phyloP scores from a whole-genome alignment of 805 yeast genomes.

The Barnettozyma sucrosica region DNA sequence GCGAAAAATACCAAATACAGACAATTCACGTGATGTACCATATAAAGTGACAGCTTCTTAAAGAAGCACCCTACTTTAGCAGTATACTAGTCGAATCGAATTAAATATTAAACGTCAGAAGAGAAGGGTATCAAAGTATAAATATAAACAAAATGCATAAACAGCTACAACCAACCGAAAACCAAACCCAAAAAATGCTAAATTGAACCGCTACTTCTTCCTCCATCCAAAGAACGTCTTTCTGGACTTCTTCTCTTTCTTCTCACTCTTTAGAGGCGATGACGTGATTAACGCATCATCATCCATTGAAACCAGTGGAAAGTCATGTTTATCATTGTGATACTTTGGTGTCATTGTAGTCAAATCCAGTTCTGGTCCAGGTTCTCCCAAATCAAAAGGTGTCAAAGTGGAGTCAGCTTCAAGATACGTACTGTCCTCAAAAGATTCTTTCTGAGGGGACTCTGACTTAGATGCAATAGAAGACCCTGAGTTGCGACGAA shows the following conservation, averaged over 20 bases:
- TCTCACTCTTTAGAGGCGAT: background rate
- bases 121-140: background rate
- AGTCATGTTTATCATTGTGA: constrained; percentile 67
- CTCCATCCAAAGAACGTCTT: constrained; percentile 15
- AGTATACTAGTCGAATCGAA: background rate
- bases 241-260: constrained; percentile 5
- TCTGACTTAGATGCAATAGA: constrained; percentile 6
- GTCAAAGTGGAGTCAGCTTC: constrained; percentile 23
- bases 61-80: background rate
- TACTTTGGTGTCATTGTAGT: constrained; percentile 22
- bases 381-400: constrained; percentile 25
- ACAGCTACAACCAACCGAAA: background rate
- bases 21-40: background rate
- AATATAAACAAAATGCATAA: background rate
- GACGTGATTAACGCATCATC: background rate
- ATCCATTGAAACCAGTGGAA: background rate
- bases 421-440: constrained; percentile 9
- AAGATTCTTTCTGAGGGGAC: background rate
- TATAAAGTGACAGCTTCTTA: background rate
- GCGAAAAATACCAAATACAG: constrained; percentile 1
- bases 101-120: constrained; percentile 1
- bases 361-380: constrained; percentile 25
- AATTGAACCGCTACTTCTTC: constrained; percentile 6
- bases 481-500: constrained; percentile 18
- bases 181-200: background rate